Base-by-base conservation (phyloP, 352 stramenopile genomes). In the Phytophthora hybrid region DNA sequence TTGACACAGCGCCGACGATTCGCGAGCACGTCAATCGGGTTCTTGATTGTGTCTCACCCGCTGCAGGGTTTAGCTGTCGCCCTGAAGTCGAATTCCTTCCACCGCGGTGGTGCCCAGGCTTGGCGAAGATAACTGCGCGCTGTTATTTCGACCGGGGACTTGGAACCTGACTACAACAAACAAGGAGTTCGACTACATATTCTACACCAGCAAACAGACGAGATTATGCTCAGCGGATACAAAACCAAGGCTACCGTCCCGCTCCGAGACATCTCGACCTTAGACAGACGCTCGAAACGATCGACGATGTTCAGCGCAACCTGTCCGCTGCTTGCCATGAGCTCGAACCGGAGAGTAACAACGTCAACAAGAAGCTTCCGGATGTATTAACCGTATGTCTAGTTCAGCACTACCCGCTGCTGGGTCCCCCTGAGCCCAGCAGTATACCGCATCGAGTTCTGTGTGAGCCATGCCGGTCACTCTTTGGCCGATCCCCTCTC, bases 81-180 rank as follows among this genome's bases (percentile, higher is more conserved):
- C 0, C 57, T 63, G 10, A 55, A 37, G 4, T 61, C 55, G 8
- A 32, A 61, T 32, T 60, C 54, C 5, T 60, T 60, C 18, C 14
- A 31, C 18, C 14, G 54, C 32, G 32, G 32, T 37, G 32, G 32
- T 37, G 55, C 18, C 18, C 34, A 61, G 31, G 18, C 8, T 37
- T 16, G 18, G 18, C 32, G 5, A 11, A 32, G 8, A n/a, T 61
- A 19, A 61, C 32, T 13, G 32, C 18, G 18, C 34, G 55, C 19
- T 61, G 55, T 32, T 51, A 34, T 7, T 61, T 61, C 32, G 55
- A 61, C 19, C 18, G 55, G 10, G 29, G 54, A 4, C 54, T 16
- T 51, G n/a, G 55, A 61, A 61, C 55, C 19, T 61, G 34, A 61
- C 6, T 18, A 61, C 55, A 19, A 61, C 55, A 61, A 61, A 59